Evolutionary conservation across 306 rosid genomes (phyloP).

Genomic region (Dicorynia guianensis): DNA sequence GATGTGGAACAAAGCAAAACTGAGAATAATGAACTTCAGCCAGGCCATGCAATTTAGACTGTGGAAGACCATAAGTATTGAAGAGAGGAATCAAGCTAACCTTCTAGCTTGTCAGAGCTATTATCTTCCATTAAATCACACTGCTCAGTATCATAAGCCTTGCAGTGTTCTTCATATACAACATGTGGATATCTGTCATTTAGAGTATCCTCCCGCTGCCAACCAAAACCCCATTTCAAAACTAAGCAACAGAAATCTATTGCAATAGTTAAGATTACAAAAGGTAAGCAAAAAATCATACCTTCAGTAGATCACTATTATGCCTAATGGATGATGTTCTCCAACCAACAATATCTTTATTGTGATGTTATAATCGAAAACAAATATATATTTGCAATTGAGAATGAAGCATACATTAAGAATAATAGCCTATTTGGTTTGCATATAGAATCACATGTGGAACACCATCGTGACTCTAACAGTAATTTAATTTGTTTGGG

Average conservation of each 20-base stretch:
- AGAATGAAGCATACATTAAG: conserved; percentile 1
- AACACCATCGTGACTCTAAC: too few species aligned
- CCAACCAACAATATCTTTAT: conserved; percentile 95
- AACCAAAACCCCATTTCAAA: conserved; percentile 31
- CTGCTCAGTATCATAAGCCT: conserved; percentile 77
- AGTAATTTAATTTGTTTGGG: too few species aligned
- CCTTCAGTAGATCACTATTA: conserved; percentile 85
- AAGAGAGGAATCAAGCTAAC: conserved; percentile 45
- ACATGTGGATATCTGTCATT: conserved; percentile 93
- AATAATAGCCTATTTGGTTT: neutral
- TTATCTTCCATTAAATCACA: conserved; percentile 52
- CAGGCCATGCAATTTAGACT: conserved; percentile 4
- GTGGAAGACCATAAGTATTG: neutral
- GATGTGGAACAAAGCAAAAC: conserved; percentile 9
- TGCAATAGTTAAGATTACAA: conserved; percentile 29
- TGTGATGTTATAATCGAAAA: conserved; percentile 50
- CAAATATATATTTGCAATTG: conserved; percentile 32
- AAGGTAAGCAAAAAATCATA: conserved; percentile 43
- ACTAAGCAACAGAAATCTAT: conserved; percentile 24
- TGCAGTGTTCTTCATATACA: conserved; percentile 92
- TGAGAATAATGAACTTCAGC: neutral
- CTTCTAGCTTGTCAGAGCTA: conserved; percentile 80
- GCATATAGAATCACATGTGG: too few species aligned
- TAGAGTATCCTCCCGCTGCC: conserved; percentile 80
- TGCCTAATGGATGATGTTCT: conserved; percentile 93